Percentiles rank a stretch among this genome's conserved stretches.
These are phyloP conservation scores for Vaucheria bursata DNA, from an alignment of 352 stramenopile species.

Conservation along the genomic window DNA sequence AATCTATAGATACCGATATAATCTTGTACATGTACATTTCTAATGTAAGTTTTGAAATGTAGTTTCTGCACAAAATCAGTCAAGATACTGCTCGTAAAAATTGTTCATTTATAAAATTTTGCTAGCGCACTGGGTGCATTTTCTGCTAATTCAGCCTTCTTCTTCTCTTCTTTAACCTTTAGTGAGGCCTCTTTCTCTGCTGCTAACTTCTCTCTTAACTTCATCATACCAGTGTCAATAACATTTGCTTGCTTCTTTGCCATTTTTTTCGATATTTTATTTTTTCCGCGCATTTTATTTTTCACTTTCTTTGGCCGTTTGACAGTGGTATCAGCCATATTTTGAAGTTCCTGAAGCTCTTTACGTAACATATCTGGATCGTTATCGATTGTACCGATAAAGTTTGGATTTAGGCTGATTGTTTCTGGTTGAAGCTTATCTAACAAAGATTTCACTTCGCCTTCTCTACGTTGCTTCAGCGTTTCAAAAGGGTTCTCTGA, in stretches of 20 bases:
- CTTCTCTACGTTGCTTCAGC: conserved; percentile 87
- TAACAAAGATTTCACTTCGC: conserved; percentile 86
- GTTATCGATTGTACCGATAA: conserved; percentile 80
- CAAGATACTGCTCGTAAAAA: too few species aligned
- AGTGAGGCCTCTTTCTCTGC: conserved; percentile 57
- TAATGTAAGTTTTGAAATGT: too few species aligned
- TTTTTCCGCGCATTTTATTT: conserved; percentile 91
- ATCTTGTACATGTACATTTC: too few species aligned
- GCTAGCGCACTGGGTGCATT: conserved; percentile 27
- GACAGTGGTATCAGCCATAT: conserved; percentile 50
- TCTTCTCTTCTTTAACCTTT: conserved; percentile 43
- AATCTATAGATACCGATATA: too few species aligned
- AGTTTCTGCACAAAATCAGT: neutral
- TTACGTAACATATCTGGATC: conserved; percentile 72
- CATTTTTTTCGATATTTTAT: conserved; percentile 86
- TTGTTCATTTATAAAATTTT: conserved; percentile 30
- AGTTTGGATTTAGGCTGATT: conserved; percentile 88
- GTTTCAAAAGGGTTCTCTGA: conserved; percentile 95
- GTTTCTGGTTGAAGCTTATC: conserved; percentile 96
- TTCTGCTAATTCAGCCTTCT: conserved; percentile 19
- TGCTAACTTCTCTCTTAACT: conserved; percentile 72
- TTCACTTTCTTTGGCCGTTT: conserved; percentile 76
- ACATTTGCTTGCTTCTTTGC: conserved; percentile 95
- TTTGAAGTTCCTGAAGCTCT: conserved; percentile 39
- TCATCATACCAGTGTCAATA: conserved; percentile 83